phyloP scores from a whole-genome alignment of 352 stramenopile genomes.

The Achlya hypogyna region DNA sequence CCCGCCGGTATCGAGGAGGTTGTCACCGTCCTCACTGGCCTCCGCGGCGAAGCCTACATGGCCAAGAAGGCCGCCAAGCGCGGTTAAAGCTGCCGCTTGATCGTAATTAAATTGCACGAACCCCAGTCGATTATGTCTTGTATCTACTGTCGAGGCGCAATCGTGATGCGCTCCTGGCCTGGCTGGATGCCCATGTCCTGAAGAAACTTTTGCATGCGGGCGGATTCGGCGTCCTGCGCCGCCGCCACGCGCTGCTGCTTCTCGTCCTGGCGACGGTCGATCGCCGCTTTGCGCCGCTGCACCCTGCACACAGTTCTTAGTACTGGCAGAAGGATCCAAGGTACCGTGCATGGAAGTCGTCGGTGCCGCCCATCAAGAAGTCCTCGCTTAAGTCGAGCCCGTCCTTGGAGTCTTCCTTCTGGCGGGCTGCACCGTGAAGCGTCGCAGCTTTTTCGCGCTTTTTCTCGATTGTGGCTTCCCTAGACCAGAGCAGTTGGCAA shows the following conservation, averaged over 20 bases:
- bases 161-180: slow-evolving; percentile 41
- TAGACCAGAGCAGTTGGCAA: not conserved
- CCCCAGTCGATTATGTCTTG: too few species aligned
- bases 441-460: slow-evolving; percentile 32
- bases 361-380: slow-evolving; percentile 49
- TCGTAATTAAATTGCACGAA: too few species aligned
- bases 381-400: slow-evolving; percentile 56
- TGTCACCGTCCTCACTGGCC: slow-evolving; percentile 16
- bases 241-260: slow-evolving; percentile 31
- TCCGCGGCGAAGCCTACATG: slow-evolving; percentile 13
- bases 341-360: slow-evolving; percentile 17
- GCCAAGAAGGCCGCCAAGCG: slow-evolving; percentile 8
- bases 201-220: slow-evolving; percentile 71
- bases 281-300: slow-evolving; percentile 31
- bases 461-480: slow-evolving; percentile 55
- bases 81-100: too few species aligned
- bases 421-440: slow-evolving; percentile 49
- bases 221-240: slow-evolving; percentile 52
- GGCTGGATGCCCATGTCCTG: slow-evolving; percentile 50
- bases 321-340: not conserved
- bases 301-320: slow-evolving; percentile 22
- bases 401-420: slow-evolving; percentile 49
- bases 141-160: slow-evolving; percentile 42
- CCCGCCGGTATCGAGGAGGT: slow-evolving; percentile 45
- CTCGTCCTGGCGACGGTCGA: slow-evolving; percentile 31